A percentile compares a stretch with the other conserved stretches of the same genome.
phyloP scores from a whole-genome alignment of 352 stramenopile species.

The Globisporangium spinosum region DNA sequence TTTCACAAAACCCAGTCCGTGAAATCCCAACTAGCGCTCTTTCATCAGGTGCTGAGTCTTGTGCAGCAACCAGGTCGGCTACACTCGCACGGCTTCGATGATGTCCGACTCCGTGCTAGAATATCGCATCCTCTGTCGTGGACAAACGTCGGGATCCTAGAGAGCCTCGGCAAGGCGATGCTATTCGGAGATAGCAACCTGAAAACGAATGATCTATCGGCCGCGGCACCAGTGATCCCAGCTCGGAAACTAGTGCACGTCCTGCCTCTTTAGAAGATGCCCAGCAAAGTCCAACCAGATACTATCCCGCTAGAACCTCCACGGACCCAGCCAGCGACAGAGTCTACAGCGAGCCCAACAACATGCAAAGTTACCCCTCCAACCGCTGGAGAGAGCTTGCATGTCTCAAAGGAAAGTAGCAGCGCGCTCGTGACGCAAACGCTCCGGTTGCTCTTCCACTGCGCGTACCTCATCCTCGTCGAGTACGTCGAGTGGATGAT shows the following conservation, averaged over 20 bases:
- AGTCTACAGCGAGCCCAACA: not conserved
- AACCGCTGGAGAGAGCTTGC: not conserved
- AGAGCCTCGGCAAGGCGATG: not conserved
- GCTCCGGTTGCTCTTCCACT: conserved; percentile 33
- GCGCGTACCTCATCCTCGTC: conserved; percentile 31
- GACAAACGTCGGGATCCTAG: not conserved
- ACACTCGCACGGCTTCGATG: not conserved
- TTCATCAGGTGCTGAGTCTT: not conserved
- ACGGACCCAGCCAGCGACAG: too few species aligned
- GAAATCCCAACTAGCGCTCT: not conserved
- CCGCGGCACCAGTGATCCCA: not conserved
- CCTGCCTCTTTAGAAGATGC: not conserved
- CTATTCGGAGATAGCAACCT: not conserved
- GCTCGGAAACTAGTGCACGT: not conserved
- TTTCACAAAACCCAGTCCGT: not conserved
- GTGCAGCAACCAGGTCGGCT: not conserved
- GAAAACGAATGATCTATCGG: not conserved
- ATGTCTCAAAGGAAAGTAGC: not conserved
- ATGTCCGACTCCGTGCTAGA: not conserved
- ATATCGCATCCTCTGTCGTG: not conserved
- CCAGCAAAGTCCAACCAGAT: not conserved
- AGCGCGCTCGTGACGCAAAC: conserved; percentile 7
- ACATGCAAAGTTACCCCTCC: not conserved
- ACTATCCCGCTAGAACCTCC: too few species aligned
- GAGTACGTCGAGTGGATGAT: conserved; percentile 38